phyloP scores from a whole-genome alignment of 257 asterid genomes.

The Nicotiana knightiana region DNA sequence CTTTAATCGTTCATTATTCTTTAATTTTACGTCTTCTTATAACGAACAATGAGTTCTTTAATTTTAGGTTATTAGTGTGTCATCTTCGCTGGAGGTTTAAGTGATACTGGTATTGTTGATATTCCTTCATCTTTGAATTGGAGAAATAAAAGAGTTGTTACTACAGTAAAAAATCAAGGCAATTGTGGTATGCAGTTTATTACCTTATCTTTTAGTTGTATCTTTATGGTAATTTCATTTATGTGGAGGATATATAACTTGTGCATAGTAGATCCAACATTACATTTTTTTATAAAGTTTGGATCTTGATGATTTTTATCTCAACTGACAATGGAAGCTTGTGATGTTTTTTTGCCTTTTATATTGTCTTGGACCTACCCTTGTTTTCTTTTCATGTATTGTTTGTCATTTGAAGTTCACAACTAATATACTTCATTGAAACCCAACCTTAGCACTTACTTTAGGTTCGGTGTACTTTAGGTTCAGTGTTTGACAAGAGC shows the following conservation, averaged over 20 bases:
- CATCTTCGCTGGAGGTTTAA: conserved; percentile 12
- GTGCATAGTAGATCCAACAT: neutral
- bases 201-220: neutral
- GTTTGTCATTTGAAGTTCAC: neutral
- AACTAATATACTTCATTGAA: too few species aligned
- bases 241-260: neutral
- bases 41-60: too few species aligned
- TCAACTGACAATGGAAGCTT: neutral
- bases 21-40: too few species aligned
- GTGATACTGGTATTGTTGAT: conserved; percentile 28
- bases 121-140: conserved; percentile 71
- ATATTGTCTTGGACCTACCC: neutral
- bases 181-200: conserved; percentile 59
- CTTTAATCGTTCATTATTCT: too few species aligned
- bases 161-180: conserved; percentile 87
- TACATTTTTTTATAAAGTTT: neutral
- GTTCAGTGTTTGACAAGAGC: neutral
- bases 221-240: too few species aligned
- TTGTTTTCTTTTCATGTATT: neutral
- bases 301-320: neutral
- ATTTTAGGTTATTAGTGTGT: neutral
- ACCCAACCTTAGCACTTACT: too few species aligned
- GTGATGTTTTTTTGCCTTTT: neutral
- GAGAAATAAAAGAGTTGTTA: conserved; percentile 80
- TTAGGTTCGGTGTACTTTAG: neutral